Evolutionary conservation across 2,329 filamentous ascomycete genomes (phyloP), one percentile per base, ranked within the genome.

Genomic region (Cordyceps tenuipes): DNA sequence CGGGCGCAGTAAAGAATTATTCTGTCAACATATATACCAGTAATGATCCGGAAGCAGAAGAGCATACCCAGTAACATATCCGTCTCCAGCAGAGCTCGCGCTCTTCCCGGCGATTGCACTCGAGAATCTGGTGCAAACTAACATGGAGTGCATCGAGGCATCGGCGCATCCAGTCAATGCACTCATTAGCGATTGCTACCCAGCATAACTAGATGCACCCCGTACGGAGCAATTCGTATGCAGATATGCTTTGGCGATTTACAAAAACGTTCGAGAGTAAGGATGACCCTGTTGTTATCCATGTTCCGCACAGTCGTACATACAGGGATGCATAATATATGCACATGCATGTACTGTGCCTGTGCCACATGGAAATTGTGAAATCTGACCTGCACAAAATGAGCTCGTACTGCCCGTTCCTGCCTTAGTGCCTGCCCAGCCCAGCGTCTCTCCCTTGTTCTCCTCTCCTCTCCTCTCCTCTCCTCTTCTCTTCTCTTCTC

Each of bases 381-480:
- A 34, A 19, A 34, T 52, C n/a, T 52, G 49, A 12, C 17, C 17
- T 26, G 29, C 54, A 57, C 19, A 15, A 13, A 50, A 43, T n/a
- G 41, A 50, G 15, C 55, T 43, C 26, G 23, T 23, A 41, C 34
- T 26, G 21, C 19, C 46, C 34, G 55, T 57, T 43, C 55, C 46
- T 50, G 55, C 55, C 34, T 50, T 50, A 57, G 55, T 57, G 46
- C 55, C 55, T 31, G 44, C 47, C 31, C 36, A 23, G 23, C 4
- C 23, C 23, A 23, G 23, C 12, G 21, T 23, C 17, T 57, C 21
- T n/a, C 31, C 23, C 23, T 23, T 23, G 4, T 23, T 26, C 6
- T 17, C 43, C 31, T 21, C 17, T 49, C 26, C 7, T 31, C 46
- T 29, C 15, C 8, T 26, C 46, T 48, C 19, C 21, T n/a, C 26